phyloP scores from a whole-genome alignment of 352 stramenopile species.

The Globisporangium alternatum region DNA sequence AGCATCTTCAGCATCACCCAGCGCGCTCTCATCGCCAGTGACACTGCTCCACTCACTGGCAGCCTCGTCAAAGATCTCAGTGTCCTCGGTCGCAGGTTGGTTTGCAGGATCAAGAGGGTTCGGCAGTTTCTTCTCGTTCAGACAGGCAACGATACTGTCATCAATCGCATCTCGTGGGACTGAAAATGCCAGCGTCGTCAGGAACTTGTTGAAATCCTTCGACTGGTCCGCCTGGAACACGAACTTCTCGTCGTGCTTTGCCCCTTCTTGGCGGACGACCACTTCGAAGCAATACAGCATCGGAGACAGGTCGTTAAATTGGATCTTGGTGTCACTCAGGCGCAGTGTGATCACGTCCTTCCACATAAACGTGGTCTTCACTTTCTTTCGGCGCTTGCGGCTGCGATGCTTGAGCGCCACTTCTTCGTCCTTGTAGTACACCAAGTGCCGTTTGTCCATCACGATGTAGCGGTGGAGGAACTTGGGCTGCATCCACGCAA shows the following conservation, averaged over 20 bases:
- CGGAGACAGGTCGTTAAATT: slow-evolving; percentile 83
- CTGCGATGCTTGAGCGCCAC: slow-evolving; percentile 74
- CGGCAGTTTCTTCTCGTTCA: slow-evolving; percentile 60
- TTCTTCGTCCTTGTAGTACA: slow-evolving; percentile 85
- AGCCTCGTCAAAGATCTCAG: slow-evolving; percentile 50
- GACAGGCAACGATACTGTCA: slow-evolving; percentile 55
- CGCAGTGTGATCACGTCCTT: slow-evolving; percentile 55
- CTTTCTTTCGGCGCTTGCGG: slow-evolving; percentile 66
- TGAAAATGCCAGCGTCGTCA: slow-evolving; percentile 63
- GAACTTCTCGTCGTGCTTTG: slow-evolving; percentile 65
- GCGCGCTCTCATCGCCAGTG: slow-evolving; percentile 77
- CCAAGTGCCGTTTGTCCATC: slow-evolving; percentile 60
- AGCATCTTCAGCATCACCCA: slow-evolving; percentile 75
- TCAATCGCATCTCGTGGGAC: slow-evolving; percentile 63
- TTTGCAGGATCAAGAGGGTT: slow-evolving; percentile 41
- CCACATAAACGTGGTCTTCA: slow-evolving; percentile 77
- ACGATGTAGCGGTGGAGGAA: slow-evolving; percentile 83
- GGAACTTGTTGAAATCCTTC: slow-evolving; percentile 79
- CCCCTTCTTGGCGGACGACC: slow-evolving; percentile 47
- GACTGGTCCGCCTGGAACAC: slow-evolving; percentile 70
- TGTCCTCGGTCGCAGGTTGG: slow-evolving; percentile 26
- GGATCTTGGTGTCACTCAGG: slow-evolving; percentile 69
- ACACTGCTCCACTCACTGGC: slow-evolving; percentile 86
- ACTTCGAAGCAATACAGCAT: slow-evolving; percentile 80
- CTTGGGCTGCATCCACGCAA: slow-evolving; percentile 73